phyloP scores from a whole-genome alignment of 805 yeast species.

The Kluyveromyces lactis region DNA sequence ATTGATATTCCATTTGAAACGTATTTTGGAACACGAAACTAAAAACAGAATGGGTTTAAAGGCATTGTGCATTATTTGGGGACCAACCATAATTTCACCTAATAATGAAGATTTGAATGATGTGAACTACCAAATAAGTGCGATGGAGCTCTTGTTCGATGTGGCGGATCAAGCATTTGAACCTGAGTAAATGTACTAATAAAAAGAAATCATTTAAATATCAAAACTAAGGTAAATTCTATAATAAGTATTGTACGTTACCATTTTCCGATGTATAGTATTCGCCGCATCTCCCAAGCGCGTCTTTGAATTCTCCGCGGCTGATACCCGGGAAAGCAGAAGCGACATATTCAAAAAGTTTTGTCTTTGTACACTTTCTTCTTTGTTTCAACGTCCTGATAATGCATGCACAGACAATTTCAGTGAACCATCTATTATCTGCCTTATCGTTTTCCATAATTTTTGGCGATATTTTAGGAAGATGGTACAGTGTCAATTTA shows the following conservation, averaged over 20 bases:
- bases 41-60: slow-evolving; percentile 74
- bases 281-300: slow-evolving; percentile 12
- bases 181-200: slow-evolving; percentile 34
- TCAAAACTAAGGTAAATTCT: not conserved
- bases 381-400: slow-evolving; percentile 18
- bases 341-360: slow-evolving; percentile 10
- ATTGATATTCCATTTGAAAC: slow-evolving; percentile 74
- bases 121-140: slow-evolving; percentile 64
- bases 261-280: slow-evolving; percentile 4
- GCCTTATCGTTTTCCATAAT: slow-evolving; percentile 1
- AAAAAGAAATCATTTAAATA: not conserved
- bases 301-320: slow-evolving; percentile 28
- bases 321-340: slow-evolving; percentile 19
- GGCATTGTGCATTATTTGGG: slow-evolving; percentile 88
- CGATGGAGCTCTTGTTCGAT: slow-evolving; percentile 74
- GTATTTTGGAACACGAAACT: slow-evolving; percentile 55
- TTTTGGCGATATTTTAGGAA: slow-evolving; percentile 6
- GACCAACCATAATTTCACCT: slow-evolving; percentile 72
- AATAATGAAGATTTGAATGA: slow-evolving; percentile 63
- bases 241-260: slow-evolving; percentile 4
- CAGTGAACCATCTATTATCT: slow-evolving; percentile 22
- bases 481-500: slow-evolving; percentile 14
- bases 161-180: slow-evolving; percentile 80
- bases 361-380: slow-evolving; percentile 1
- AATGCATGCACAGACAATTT: slow-evolving; percentile 21